Conservation (phyloP, 1,284 basidiomycete species). For the Cryptococcus sp. region DNA sequence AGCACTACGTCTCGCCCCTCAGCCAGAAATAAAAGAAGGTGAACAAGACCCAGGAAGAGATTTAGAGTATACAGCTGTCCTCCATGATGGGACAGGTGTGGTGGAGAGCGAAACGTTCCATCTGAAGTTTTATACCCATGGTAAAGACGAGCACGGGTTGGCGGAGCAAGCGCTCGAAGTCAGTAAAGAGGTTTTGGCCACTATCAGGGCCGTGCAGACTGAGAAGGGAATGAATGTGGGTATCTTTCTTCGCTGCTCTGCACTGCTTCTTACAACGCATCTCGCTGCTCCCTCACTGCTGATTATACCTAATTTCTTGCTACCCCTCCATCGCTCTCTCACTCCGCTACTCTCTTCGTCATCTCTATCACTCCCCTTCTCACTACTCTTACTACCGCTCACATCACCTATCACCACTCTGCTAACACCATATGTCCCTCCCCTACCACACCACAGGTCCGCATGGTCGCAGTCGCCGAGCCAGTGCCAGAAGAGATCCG, state of each 20-base stretch:
- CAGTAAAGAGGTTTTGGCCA: constrained; percentile 25
- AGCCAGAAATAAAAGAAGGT: constrained; percentile 1
- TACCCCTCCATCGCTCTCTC: neutral
- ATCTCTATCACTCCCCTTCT: no score
- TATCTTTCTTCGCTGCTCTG: neutral
- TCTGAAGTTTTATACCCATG: constrained; percentile 13
- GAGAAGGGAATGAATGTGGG: constrained; percentile 37
- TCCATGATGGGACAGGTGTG: constrained; percentile 43
- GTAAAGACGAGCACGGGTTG: constrained; percentile 21
- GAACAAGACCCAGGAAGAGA: constrained; percentile 19
- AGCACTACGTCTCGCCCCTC: constrained; percentile 20
- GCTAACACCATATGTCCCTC: neutral
- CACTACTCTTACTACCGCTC: no score
- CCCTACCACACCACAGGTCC: constrained; percentile 21
- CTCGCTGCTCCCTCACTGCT: neutral
- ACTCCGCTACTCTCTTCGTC: no score
- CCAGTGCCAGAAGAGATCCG: constrained; percentile 36
- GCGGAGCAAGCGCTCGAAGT: constrained; percentile 31
- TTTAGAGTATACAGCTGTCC: constrained; percentile 32
- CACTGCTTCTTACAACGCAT: no score
- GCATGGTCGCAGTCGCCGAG: constrained; percentile 37
- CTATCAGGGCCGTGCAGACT: constrained; percentile 28
- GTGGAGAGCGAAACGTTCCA: constrained; percentile 34
- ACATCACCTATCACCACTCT: neutral
- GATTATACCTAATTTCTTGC: neutral